Percentiles rank a stretch among this genome's conserved stretches.
These are phyloP conservation scores for Akebia trifoliata DNA, from an alignment of 164 flowering plant genomes.

Conservation along the genomic window DNA sequence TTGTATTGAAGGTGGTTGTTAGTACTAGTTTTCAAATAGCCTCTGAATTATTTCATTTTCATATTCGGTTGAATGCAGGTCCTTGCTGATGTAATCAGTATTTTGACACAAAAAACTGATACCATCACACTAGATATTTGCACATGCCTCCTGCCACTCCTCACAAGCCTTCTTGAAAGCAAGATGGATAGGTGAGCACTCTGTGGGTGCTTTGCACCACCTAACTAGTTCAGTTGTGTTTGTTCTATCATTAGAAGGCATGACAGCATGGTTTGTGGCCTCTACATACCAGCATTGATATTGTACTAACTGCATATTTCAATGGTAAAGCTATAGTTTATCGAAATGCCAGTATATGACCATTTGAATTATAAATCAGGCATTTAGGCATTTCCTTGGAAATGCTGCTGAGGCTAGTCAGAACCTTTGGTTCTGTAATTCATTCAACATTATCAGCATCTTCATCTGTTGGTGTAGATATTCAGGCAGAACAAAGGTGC, in stretches of 20 bases:
- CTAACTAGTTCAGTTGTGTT: not conserved
- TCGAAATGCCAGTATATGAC: slow-evolving; percentile 2
- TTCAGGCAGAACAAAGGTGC: slow-evolving; percentile 94
- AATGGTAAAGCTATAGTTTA: too few relatives aligned
- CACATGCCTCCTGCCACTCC: slow-evolving; percentile 73
- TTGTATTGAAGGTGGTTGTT: not conserved
- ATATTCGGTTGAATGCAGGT: slow-evolving; percentile 43
- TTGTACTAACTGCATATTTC: too few relatives aligned
- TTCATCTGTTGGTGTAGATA: slow-evolving; percentile 86
- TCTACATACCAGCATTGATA: too few relatives aligned
- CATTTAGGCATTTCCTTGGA: slow-evolving; percentile 69
- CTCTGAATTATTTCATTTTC: not conserved
- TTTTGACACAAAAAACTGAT: slow-evolving; percentile 61
- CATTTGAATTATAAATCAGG: slow-evolving; percentile 31
- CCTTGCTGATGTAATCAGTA: slow-evolving; percentile 69
- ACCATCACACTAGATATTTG: slow-evolving; percentile 68
- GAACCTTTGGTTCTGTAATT: slow-evolving; percentile 75
- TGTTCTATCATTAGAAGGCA: not conserved
- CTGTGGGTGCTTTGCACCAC: not conserved
- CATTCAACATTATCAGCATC: slow-evolving; percentile 78
- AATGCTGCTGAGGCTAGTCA: slow-evolving; percentile 79
- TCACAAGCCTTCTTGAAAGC: slow-evolving; percentile 65
- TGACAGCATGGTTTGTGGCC: not conserved
- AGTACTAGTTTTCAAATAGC: not conserved
- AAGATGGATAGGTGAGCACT: slow-evolving; percentile 64